Conservation (phyloP, 2,329 filamentous ascomycete species). For the Cercospora sesami region DNA sequence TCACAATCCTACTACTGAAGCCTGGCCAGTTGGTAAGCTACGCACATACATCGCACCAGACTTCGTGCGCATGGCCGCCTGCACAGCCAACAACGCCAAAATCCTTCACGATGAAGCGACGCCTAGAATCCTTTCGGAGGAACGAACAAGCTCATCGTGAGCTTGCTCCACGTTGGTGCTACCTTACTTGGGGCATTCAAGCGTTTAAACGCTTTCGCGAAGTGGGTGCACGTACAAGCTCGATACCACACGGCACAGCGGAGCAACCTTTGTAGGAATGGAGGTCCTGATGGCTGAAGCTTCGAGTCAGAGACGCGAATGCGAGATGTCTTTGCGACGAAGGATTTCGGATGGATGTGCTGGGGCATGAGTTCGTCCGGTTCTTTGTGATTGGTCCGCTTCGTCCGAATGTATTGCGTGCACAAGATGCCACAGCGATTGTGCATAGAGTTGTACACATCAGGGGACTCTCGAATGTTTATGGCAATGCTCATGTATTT, state of each 20-base stretch:
- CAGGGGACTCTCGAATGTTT: background rate
- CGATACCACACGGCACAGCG: background rate
- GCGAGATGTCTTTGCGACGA: constrained; percentile 2
- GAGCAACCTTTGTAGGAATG: background rate
- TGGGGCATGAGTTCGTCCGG: background rate
- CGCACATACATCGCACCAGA: background rate
- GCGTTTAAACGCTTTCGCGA: background rate
- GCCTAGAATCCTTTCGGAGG: background rate
- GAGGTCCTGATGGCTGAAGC: background rate
- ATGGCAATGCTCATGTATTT: background rate
- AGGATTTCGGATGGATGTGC: background rate
- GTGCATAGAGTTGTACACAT: background rate
- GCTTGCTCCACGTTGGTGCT: background rate
- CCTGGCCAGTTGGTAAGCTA: constrained; percentile 1
- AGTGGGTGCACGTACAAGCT: background rate
- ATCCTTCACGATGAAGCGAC: background rate
- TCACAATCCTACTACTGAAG: background rate
- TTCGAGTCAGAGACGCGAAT: constrained; percentile 2
- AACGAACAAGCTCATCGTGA: background rate
- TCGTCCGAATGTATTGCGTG: background rate
- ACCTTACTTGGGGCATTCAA: background rate
- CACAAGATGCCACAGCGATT: background rate
- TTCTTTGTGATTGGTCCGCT: background rate
- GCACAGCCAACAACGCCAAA: background rate
- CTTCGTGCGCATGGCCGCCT: background rate